phyloP scores from a whole-genome alignment of 1,139 yeast genomes.

The Pichia kudriavzevii region DNA sequence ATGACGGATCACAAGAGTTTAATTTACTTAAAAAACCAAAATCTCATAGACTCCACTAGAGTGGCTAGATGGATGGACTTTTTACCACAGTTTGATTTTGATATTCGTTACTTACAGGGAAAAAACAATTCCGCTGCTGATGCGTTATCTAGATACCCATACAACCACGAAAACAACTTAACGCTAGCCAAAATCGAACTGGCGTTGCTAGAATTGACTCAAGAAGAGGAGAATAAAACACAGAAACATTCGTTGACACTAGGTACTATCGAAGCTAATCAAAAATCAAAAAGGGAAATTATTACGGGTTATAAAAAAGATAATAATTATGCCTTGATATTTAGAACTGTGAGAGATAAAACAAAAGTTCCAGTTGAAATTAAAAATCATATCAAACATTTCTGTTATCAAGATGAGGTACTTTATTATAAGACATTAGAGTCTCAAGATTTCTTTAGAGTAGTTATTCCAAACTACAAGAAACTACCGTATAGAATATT shows the following conservation, averaged over 20 bases:
- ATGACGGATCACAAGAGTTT: slow-evolving; percentile 4
- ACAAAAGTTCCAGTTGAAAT: not conserved
- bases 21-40: slow-evolving; percentile 2
- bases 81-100: slow-evolving; percentile 4
- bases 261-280: too few relatives aligned
- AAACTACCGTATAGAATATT: not conserved
- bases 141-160: slow-evolving; percentile 2
- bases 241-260: too few relatives aligned
- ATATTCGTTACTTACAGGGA: slow-evolving; percentile 2
- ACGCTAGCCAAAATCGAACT: too few relatives aligned
- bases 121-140: slow-evolving; percentile 2
- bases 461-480: not conserved
- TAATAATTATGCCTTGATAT: not conserved
- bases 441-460: not conserved
- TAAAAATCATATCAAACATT: slow-evolving; percentile 3
- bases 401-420: not conserved
- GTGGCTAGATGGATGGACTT: slow-evolving; percentile 8
- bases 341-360: not conserved
- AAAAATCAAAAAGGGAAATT: too few relatives aligned
- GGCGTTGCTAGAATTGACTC: too few relatives aligned
- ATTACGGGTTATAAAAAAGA: not conserved
- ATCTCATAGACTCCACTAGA: slow-evolving; percentile 1
- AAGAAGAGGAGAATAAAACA: too few relatives aligned
- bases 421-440: slow-evolving; percentile 1
- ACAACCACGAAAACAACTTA: not conserved